These are phyloP conservation scores for Hyphopichia homilentoma DNA, from an alignment of 805 yeast genomes.

Conservation along the genomic window DNA sequence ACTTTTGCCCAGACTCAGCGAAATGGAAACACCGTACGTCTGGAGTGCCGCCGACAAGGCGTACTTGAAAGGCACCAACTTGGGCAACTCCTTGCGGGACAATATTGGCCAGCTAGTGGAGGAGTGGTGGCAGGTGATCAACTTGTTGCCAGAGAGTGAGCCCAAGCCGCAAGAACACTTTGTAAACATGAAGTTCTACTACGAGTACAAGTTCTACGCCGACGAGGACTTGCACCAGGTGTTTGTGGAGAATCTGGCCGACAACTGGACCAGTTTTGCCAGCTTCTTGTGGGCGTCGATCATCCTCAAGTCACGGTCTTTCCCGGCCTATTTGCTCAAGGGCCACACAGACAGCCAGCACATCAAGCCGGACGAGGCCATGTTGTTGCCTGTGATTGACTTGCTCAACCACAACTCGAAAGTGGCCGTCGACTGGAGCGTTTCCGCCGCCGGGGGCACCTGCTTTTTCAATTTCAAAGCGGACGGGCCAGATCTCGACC, in stretches of 20 bases:
- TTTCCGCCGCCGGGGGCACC: slow-evolving; percentile 10
- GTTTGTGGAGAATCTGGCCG: slow-evolving; percentile 15
- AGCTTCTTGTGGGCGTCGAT: slow-evolving; percentile 74
- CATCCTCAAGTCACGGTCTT: slow-evolving; percentile 73
- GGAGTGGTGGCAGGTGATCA: slow-evolving; percentile 56
- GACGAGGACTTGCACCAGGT: slow-evolving; percentile 33
- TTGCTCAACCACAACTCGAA: slow-evolving; percentile 67
- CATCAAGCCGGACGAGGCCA: slow-evolving; percentile 46
- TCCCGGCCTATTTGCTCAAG: slow-evolving; percentile 64
- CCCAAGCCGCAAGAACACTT: slow-evolving; percentile 32
- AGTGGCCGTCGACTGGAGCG: slow-evolving; percentile 63
- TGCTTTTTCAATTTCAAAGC: slow-evolving; percentile 44
- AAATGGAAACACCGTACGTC: slow-evolving; percentile 59
- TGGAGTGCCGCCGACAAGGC: slow-evolving; percentile 56
- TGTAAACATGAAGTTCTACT: slow-evolving; percentile 40
- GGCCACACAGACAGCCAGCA: slow-evolving; percentile 20
- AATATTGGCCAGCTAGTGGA: slow-evolving; percentile 44
- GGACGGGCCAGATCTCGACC: slow-evolving; percentile 28
- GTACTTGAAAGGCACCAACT: slow-evolving; percentile 64
- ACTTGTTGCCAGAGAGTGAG: slow-evolving; percentile 24
- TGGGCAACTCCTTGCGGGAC: slow-evolving; percentile 51
- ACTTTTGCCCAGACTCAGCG: slow-evolving; percentile 32
- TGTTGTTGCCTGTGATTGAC: slow-evolving; percentile 77
- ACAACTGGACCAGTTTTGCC: slow-evolving; percentile 60
- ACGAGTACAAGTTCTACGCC: slow-evolving; percentile 37